Percentiles rank a stretch among this genome's conserved stretches.
Conservation (phyloP, 306 rosid genomes). For the Dryas octopetala region DNA sequence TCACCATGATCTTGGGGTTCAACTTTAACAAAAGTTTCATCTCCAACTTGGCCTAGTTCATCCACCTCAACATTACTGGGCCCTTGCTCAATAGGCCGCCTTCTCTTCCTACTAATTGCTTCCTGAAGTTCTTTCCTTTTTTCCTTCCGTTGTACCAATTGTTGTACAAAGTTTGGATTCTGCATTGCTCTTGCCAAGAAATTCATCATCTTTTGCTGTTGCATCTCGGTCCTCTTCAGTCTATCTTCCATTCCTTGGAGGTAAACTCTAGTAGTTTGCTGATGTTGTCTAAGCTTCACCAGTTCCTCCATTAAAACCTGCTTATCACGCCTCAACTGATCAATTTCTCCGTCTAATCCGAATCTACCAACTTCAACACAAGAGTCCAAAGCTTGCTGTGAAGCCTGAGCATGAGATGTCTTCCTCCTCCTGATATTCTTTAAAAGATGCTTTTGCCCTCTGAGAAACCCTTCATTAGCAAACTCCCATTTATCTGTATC, state of each 20-base stretch:
- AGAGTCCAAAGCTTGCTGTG: slow-evolving; percentile 49
- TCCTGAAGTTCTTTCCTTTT: slow-evolving; percentile 54
- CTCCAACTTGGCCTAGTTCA: slow-evolving; percentile 30
- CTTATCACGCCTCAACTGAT: slow-evolving; percentile 59
- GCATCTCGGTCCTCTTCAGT: slow-evolving; percentile 55
- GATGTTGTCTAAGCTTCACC: slow-evolving; percentile 70
- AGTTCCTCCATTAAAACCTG: slow-evolving; percentile 67
- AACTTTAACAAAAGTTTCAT: slow-evolving; percentile 34
- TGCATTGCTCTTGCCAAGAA: slow-evolving; percentile 77
- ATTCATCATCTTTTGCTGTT: slow-evolving; percentile 63
- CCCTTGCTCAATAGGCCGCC: slow-evolving; percentile 51
- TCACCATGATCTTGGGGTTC: slow-evolving; percentile 28
- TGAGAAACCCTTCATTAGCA: slow-evolving; percentile 79
- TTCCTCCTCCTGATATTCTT: slow-evolving; percentile 73
- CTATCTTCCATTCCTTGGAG: slow-evolving; percentile 60
- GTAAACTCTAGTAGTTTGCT: slow-evolving; percentile 46
- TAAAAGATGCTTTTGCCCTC: slow-evolving; percentile 70
- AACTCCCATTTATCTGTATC: slow-evolving; percentile 89
- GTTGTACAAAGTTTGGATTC: slow-evolving; percentile 58
- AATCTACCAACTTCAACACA: slow-evolving; percentile 73
- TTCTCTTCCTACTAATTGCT: slow-evolving; percentile 49
- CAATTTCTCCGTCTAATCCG: slow-evolving; percentile 62
- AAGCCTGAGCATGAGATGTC: slow-evolving; percentile 31
- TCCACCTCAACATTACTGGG: slow-evolving; percentile 32
- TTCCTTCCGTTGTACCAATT: slow-evolving; percentile 46